Base-by-base conservation (phyloP, 805 yeast species). In the Monosporozyma aerobia region DNA sequence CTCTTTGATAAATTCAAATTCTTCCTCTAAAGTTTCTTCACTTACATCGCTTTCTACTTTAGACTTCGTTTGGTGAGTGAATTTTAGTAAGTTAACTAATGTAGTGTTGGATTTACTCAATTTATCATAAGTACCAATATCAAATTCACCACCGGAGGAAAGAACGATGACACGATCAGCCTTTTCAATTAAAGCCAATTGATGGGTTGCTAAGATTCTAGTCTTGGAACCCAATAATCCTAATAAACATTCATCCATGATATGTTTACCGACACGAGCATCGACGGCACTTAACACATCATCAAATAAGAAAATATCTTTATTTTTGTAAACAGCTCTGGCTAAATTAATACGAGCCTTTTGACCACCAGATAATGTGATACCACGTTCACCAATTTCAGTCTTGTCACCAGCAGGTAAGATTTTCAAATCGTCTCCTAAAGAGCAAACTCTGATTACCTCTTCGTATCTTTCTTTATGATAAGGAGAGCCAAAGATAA, bases 281-380 rank as follows among this genome's bases (percentile, higher is more conserved):
- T 87, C 95, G 7, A 87, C 95, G 5, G 95, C 95, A 70, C 87
- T 80, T 53, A 87, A 73, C 14, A 87, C 89, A 64, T 87, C 95
- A 63, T 87, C 95, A 50, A 87, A 68, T 49, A 87, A 67, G 43
- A 83, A 75, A 25, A 86, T 82, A 61, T 85, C 89, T 19, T 77
- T 77, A 29, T 81, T 74, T 13, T 83, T 79, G 62, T 87, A 87
- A 2, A 85, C 88, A 2, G 92, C 85, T 63, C 95, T 76, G 3
- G 95, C 95, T 54, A 87, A 70, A 62, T 81, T 80, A 51, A 87
- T 77, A 65, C 95, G 77, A 0, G 95, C 92, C 71, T 87, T 87
- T 65, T 87, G 95, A 50, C 95, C 95, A 52, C 95, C 95, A n/a
- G 92, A 84, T 44, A 87, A 69, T 0, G 94, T 86, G 48, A 87